A percentile compares a stretch with the other conserved stretches of the same genome.
phyloP scores from a whole-genome alignment of 805 yeast species.

The Tetrapisispora phaffii region DNA sequence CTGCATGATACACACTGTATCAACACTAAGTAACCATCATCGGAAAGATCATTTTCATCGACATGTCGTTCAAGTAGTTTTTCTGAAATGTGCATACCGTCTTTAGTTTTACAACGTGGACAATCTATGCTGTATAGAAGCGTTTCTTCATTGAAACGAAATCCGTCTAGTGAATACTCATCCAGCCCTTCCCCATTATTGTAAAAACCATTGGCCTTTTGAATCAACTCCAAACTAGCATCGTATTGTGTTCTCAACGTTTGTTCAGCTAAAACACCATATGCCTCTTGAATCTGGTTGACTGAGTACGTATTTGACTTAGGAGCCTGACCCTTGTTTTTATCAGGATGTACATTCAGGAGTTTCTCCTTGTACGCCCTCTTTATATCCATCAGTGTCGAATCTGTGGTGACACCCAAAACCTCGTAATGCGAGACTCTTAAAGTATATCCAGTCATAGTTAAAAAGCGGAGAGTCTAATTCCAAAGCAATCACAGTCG shows the following conservation, averaged over 20 bases:
- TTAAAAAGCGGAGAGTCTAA: neutral
- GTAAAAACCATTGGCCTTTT: slow-evolving; percentile 28
- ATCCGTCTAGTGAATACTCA: slow-evolving; percentile 52
- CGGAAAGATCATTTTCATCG: slow-evolving; percentile 28
- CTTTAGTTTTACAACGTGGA: slow-evolving; percentile 50
- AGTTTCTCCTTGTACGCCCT: slow-evolving; percentile 55
- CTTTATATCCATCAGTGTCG: slow-evolving; percentile 37
- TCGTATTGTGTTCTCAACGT: slow-evolving; percentile 43
- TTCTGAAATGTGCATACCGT: slow-evolving; percentile 54
- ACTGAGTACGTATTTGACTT: neutral
- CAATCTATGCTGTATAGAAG: slow-evolving; percentile 39
- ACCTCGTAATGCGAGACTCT: slow-evolving; percentile 41
- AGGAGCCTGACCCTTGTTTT: slow-evolving; percentile 19
- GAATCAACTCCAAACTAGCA: slow-evolving; percentile 28
- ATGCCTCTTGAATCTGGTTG: slow-evolving; percentile 49
- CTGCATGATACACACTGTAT: slow-evolving; percentile 81
- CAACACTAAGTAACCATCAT: slow-evolving; percentile 53
- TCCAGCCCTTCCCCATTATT: slow-evolving; percentile 62
- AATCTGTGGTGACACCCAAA: slow-evolving; percentile 40
- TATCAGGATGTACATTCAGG: slow-evolving; percentile 73
- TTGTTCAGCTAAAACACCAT: slow-evolving; percentile 40
- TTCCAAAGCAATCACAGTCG: no score
- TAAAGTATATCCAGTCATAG: neutral
- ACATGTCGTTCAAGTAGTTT: slow-evolving; percentile 47
- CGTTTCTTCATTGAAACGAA: slow-evolving; percentile 34